Evolutionary conservation across 2,329 filamentous ascomycete species (phyloP), one percentile per base, ranked within the genome.

Genomic region (Mariannaea elegans): DNA sequence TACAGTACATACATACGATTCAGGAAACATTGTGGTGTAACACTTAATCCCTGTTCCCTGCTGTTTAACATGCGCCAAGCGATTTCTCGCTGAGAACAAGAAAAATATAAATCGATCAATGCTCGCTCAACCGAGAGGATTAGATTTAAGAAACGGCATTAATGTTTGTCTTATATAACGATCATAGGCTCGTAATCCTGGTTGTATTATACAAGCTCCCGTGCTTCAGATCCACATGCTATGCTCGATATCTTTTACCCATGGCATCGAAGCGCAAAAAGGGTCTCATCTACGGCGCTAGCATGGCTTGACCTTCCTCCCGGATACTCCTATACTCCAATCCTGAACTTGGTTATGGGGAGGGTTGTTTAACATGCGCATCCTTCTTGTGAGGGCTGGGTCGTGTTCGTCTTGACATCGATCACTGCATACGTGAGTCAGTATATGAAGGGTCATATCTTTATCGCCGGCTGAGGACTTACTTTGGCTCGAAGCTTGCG

Each of bases 331-430:
- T 65, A 48, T 68, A 70, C 65, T 71, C 65, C 66, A 68, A 51
- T 48, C 64, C 57, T 50, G 47, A 52, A 60, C 52, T 62, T 47
- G 59, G 46, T 44, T 45, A 42, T 59, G 50, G 21, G 56, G 44
- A 58, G 58, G 50, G 41, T 31, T 58, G 47, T 49, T 73, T 72
- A 79, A 68, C 76, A 79, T 62, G 77, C 72, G 76, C 91, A 94
- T 58, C 89, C 88, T 62, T 93, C 90, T 77, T 94, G 91, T 73
- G 83, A 84, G 65, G 87, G 80, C 60, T 87, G 86, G 68, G 86
- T 84, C 55, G 86, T 86, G 78, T 88, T 92, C 73, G 93, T 94
- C 79, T 94, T 95, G 69, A 97, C 93, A 79, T 97, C 92, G 74
- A 97, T 97, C 91, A 95, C 92, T 95, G 70, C 18, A 19, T 58